Percentiles rank a stretch among this genome's conserved stretches.
phyloP scores from a whole-genome alignment of 164 flowering plant genomes.

The Cinnamomum chago region DNA sequence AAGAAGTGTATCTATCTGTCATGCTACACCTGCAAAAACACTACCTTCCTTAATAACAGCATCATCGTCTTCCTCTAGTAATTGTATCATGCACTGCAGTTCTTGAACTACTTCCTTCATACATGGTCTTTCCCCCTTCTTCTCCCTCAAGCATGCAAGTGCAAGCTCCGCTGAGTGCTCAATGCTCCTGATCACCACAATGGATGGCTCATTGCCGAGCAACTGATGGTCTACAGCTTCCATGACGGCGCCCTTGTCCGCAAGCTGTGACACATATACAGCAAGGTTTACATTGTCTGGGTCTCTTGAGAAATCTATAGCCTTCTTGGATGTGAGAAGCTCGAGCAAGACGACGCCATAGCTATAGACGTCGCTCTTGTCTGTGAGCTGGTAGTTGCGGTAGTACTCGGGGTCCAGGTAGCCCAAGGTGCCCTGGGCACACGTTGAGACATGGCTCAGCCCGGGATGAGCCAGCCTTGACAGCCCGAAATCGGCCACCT shows the following conservation, averaged over 20 bases:
- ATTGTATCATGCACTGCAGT: conserved; percentile 32
- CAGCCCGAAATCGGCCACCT: conserved; percentile 66
- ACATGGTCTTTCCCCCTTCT: conserved; percentile 53
- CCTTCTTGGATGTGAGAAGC: conserved; percentile 52
- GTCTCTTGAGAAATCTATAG: conserved; percentile 54
- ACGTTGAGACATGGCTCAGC: conserved; percentile 60
- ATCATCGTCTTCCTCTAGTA: background rate
- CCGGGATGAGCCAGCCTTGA: conserved; percentile 60
- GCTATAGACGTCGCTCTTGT: conserved; percentile 78
- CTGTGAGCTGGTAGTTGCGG: conserved; percentile 54
- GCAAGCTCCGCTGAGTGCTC: conserved; percentile 43
- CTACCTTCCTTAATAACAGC: background rate
- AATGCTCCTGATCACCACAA: conserved; percentile 19
- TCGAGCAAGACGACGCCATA: conserved; percentile 70
- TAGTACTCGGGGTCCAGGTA: conserved; percentile 73
- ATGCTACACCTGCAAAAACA: background rate
- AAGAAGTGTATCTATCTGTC: background rate
- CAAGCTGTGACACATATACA: conserved; percentile 33
- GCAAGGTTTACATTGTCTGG: conserved; percentile 50
- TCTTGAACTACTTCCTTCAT: conserved; percentile 59
- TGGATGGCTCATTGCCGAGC: conserved; percentile 21
- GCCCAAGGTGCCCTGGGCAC: conserved; percentile 73
- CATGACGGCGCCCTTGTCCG: conserved; percentile 25
- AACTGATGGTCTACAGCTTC: conserved; percentile 43
- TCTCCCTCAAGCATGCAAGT: conserved; percentile 49